phyloP scores from a whole-genome alignment of 169 alveolate genomes.

The Babesia divergens region DNA sequence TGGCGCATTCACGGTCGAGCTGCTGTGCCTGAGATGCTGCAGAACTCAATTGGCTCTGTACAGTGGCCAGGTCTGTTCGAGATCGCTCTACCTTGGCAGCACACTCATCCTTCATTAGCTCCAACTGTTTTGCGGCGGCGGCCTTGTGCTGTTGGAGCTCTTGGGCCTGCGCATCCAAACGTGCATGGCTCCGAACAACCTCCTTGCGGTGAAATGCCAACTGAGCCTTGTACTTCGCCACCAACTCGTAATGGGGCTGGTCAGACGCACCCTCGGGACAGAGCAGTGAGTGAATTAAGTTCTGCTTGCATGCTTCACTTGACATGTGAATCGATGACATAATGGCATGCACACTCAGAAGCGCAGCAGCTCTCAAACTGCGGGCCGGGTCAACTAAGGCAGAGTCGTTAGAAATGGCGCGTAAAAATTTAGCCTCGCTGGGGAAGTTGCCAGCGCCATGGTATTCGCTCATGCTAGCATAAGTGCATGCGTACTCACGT shows the following conservation, averaged over 20 bases:
- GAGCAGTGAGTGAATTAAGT: conserved; percentile 12
- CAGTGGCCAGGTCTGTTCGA: conserved; percentile 5
- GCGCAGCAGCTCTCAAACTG: conserved; percentile 2
- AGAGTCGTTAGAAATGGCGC: conserved; percentile 8
- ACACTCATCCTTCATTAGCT: conserved; percentile 13
- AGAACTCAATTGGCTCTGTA: conserved; percentile 10
- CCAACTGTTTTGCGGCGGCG: conserved; percentile 16
- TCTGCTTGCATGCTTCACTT: conserved; percentile 24
- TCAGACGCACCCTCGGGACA: conserved; percentile 14
- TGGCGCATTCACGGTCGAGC: conserved; percentile 31
- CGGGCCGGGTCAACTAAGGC: conserved; percentile 3
- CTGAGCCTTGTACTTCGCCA: conserved; percentile 25
- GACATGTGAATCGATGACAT: conserved; percentile 14
- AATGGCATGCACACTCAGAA: conserved; percentile 16
- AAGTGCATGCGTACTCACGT: conserved; percentile 16
- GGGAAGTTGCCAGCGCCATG: conserved; percentile 6
- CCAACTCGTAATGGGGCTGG: conserved; percentile 9
- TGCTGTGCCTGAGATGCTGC: conserved; percentile 25
- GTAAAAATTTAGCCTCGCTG: conserved; percentile 20
- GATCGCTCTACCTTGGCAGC: conserved; percentile 6
- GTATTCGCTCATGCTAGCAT: conserved; percentile 17
- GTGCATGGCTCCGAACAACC: conserved; percentile 9
- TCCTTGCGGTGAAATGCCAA: conserved; percentile 19
- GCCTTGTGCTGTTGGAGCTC: conserved; percentile 25
- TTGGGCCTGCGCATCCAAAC: conserved; percentile 24